Conservation (phyloP, 306 rosid species). For the Sindora glabra region DNA sequence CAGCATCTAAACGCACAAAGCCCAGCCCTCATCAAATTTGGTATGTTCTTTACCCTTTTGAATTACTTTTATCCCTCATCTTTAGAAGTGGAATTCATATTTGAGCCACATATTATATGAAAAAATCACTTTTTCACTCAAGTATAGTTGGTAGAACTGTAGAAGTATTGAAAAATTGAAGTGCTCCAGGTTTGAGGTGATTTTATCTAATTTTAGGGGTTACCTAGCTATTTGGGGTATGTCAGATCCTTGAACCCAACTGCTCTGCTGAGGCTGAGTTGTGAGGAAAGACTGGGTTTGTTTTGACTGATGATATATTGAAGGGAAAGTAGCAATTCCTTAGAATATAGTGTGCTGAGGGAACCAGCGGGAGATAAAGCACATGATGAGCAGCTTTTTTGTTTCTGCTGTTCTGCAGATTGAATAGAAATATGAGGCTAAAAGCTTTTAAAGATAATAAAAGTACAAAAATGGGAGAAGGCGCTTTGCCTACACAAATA, state of each 20-base stretch:
- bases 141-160: too few relatives aligned
- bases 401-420: too few relatives aligned
- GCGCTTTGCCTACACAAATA: not conserved
- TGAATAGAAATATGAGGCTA: too few relatives aligned
- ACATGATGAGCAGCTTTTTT: not conserved
- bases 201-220: not conserved
- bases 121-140: not conserved
- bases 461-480: not conserved
- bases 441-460: not conserved
- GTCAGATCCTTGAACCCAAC: not conserved
- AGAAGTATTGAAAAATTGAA: conserved; percentile 2
- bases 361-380: not conserved
- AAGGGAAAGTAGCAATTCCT: not conserved
- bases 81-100: not conserved
- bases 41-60: conserved; percentile 31
- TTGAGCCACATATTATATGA: not conserved
- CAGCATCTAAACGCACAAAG: conserved; percentile 88
- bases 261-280: not conserved
- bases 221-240: too few relatives aligned
- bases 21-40: conserved; percentile 75
- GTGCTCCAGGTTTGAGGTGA: not conserved
- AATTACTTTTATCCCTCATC: not conserved
- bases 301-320: not conserved
- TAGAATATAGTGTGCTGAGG: not conserved
- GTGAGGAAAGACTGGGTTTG: not conserved